These are phyloP conservation scores for Mycena polygramma DNA, from an alignment of 768 basidiomycete genomes.

Conservation along the genomic window DNA sequence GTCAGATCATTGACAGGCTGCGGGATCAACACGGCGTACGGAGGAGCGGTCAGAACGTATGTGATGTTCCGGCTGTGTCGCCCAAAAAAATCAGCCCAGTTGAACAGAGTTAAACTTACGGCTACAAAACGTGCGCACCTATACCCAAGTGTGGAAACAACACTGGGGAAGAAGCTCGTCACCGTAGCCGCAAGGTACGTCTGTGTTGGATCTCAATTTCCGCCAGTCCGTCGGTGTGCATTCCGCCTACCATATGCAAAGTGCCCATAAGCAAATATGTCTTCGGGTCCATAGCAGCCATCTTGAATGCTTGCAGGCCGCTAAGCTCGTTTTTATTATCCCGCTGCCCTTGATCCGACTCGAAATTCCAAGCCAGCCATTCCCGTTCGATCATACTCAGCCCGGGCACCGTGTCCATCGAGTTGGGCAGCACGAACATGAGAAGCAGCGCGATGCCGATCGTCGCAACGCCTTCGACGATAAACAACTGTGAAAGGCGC, in stretches of 20 bases:
- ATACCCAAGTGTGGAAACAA: conserved; percentile 33
- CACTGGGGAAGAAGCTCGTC: conserved; percentile 35
- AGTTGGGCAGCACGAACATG: conserved; percentile 64
- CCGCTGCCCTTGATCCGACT: conserved; percentile 59
- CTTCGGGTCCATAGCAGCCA: conserved; percentile 61
- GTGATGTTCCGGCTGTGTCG: conserved; percentile 32
- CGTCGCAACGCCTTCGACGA: conserved; percentile 60
- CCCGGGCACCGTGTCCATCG: conserved; percentile 49
- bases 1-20: neutral
- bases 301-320: conserved; percentile 52
- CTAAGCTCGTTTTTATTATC: conserved; percentile 59
- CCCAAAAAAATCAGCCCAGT: neutral
- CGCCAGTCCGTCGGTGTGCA: too few relatives aligned
- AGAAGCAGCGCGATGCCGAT: conserved; percentile 59
- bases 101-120: too few relatives aligned
- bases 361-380: conserved; percentile 58
- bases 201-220: neutral
- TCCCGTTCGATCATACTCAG: conserved; percentile 61
- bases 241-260: conserved; percentile 29
- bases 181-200: conserved; percentile 34
- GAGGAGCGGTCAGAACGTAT: conserved; percentile 34
- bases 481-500: conserved; percentile 56
- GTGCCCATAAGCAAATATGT: conserved; percentile 53
- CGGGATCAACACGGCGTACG: conserved; percentile 2
- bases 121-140: conserved; percentile 12